phyloP scores from a whole-genome alignment of 192 early-diverging fungal genomes.

The Backusella westeae region DNA sequence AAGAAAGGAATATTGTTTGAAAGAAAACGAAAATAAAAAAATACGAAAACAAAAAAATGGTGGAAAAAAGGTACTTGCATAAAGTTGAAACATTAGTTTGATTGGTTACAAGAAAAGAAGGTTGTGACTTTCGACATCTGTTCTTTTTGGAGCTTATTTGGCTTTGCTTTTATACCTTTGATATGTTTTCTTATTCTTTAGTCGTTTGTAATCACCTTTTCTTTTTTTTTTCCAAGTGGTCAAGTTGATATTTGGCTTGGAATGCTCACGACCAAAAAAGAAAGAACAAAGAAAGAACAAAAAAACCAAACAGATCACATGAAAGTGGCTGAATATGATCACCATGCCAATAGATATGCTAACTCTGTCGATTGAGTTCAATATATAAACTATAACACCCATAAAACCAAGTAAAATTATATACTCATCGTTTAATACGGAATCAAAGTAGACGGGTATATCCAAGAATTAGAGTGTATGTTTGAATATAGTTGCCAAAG shows the following conservation, averaged over 20 bases:
- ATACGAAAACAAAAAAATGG: neutral
- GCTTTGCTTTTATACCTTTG: neutral
- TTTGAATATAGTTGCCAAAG: neutral
- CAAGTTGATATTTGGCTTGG: neutral
- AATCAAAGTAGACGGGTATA: no score
- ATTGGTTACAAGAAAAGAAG: neutral
- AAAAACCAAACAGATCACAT: neutral
- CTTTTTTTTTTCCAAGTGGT: neutral
- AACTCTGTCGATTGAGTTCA: neutral
- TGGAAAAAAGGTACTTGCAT: neutral
- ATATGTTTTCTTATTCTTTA: no score
- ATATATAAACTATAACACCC: neutral
- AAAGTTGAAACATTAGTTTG: slow-evolving; percentile 5
- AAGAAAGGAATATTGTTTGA: neutral
- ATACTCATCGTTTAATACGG: no score
- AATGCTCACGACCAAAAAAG: neutral
- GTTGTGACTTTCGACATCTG: slow-evolving; percentile 3
- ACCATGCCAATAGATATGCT: neutral
- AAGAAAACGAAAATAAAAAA: neutral
- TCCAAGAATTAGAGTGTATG: no score
- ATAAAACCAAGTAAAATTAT: no score
- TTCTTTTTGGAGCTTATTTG: neutral
- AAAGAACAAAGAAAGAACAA: no score
- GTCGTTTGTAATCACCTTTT: no score
- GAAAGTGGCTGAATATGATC: neutral